phyloP scores from a whole-genome alignment of 129 eudicot species.

The Ambrosia artemisiifolia region DNA sequence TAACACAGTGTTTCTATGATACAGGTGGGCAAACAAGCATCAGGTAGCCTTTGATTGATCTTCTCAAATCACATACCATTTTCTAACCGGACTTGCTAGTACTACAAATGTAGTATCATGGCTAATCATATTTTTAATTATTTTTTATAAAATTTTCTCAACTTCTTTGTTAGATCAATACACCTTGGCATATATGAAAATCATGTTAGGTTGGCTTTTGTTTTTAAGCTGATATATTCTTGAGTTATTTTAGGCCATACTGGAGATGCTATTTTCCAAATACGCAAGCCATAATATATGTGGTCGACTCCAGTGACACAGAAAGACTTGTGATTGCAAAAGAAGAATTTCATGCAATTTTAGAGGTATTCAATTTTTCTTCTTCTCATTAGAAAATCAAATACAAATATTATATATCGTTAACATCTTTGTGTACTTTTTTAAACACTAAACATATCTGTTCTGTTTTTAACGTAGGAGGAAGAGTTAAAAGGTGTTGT shows the following conservation, averaged over 20 bases:
- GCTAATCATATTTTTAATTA: not conserved
- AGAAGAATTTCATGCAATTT: slow-evolving; percentile 95
- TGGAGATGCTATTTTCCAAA: slow-evolving; percentile 99
- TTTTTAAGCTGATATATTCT: slow-evolving; percentile 22
- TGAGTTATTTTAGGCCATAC: slow-evolving; percentile 63
- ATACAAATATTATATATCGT: not conserved
- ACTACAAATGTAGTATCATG: slow-evolving; percentile 1
- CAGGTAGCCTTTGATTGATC: slow-evolving; percentile 52
- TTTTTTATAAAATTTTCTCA: not conserved
- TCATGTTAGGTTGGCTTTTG: not conserved
- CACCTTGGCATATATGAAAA: not conserved
- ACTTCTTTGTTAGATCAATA: not conserved
- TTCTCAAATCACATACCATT: slow-evolving; percentile 8
- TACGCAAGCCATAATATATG: slow-evolving; percentile 97
- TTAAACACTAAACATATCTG: not conserved
- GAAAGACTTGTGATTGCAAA: slow-evolving; percentile 89
- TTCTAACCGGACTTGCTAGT: not conserved
- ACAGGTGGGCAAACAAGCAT: slow-evolving; percentile 99
- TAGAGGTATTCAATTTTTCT: slow-evolving; percentile 58
- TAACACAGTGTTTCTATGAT: slow-evolving; percentile 20
- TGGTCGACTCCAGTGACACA: slow-evolving; percentile 99
- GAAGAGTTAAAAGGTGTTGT: slow-evolving; percentile 93
- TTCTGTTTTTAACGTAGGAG: slow-evolving; percentile 52
- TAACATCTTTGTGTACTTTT: not conserved
- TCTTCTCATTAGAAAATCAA: no score